Evolutionary conservation across 345 rosid genomes (phyloP).

Genomic region (Orychophragmus violaceus): DNA sequence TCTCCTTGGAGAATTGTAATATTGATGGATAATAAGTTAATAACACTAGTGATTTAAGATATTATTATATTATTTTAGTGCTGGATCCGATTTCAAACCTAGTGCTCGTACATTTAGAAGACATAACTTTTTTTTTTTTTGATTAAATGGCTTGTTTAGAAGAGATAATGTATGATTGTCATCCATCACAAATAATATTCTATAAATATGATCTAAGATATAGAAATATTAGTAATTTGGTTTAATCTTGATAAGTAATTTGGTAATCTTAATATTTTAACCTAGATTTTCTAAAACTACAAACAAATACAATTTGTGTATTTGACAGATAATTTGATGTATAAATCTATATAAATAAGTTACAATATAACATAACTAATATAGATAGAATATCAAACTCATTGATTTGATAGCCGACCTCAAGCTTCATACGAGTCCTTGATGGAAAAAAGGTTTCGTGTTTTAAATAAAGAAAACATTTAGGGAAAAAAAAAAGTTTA

Average conservation of each 20-base stretch:
- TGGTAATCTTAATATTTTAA: too few relatives aligned
- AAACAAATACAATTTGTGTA: neutral
- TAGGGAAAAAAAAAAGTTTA: neutral
- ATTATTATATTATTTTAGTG: neutral
- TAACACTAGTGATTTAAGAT: neutral
- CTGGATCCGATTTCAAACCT: too few relatives aligned
- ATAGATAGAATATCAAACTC: neutral
- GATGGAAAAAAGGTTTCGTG: neutral
- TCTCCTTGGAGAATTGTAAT: neutral
- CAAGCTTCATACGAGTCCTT: neutral
- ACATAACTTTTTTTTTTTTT: too few relatives aligned
- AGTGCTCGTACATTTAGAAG: too few relatives aligned
- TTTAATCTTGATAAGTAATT: too few relatives aligned
- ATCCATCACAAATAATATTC: too few relatives aligned
- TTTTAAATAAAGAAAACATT: neutral
- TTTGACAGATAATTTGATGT: neutral
- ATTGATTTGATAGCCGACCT: neutral
- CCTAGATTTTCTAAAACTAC: too few relatives aligned
- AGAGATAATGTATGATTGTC: too few relatives aligned
- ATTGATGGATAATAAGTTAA: neutral
- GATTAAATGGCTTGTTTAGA: too few relatives aligned
- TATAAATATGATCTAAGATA: too few relatives aligned
- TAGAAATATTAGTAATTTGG: too few relatives aligned
- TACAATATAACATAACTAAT: neutral
- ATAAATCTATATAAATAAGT: neutral